Base-by-base conservation (phyloP, 306 rosid species). In the Clitoria ternatea region DNA sequence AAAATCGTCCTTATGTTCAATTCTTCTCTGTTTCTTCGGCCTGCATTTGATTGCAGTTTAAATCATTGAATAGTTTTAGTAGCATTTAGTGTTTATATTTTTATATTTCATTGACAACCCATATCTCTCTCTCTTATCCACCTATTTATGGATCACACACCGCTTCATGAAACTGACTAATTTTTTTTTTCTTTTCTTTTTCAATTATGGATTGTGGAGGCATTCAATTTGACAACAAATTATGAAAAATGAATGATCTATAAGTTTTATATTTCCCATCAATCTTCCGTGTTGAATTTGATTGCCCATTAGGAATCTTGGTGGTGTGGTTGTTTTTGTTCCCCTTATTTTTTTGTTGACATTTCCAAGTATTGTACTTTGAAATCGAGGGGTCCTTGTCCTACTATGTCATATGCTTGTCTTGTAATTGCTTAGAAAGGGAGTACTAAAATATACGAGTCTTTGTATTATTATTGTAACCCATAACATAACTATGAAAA, bases 311-410 rank as follows among this genome's bases (percentile, higher is more conserved):
- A 55, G 9, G 82, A 73, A 48, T 72, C 56, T 74, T 74, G 77
- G 82, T 72, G 85, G 70, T 53, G 35, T 53, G 35, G 39, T 44
- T 55, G 49, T 13, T 13, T 33, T 14, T 1, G 33, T 4, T 6
- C 24, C 7, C 3, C 17, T 14, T 60, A 70, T 37, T 57, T 79
- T 67, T 69, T 72, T 59, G 63, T 75, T 45, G 15, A 24, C 13
- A 77, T 80, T 35, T 78, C 70, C 83, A 60, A 65, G 76, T 74
- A 73, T 77, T 70, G 72, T 80, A 43, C 77, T 64, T 80, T 64
- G 60, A 77, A 68, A 65, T 64, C 19, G 53, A 36, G 49, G 69
- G 67, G 92, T 85, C 87, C 55, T 79, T 79, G 76, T 87, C 92
- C 78, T 69, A 61, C 60, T 53, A 55, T 77, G 92, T 77, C 83